Evolutionary conservation across 2,329 filamentous ascomycete genomes (phyloP), one percentile per base, ranked within the genome.

Genomic region (Cordyceps cicadae): DNA sequence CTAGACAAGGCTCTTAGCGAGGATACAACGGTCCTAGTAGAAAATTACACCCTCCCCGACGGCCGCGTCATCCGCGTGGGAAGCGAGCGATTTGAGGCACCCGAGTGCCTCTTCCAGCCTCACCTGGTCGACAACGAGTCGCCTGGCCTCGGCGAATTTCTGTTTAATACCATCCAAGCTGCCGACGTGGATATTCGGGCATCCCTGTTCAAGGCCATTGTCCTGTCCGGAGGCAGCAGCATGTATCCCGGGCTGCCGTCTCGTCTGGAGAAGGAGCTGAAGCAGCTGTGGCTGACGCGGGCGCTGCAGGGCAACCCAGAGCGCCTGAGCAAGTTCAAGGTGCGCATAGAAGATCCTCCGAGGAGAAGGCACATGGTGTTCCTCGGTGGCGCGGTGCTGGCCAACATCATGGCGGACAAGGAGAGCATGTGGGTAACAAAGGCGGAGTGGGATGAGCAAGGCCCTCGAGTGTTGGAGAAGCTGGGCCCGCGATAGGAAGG

Each of bases 281-380:
- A 99, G 82, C 94, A 99, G 79, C 79, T 99, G 68, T 99, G 94
- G 94, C 84, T 99, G 66, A 97, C 93, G 59, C 87, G 88, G 66
- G 92, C 97, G 49, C 79, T 99, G 67, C 84, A 87, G 62, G 92
- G 93, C 62, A 92, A 99, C 75, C 93, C 94, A 0, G 93, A 97
- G 77, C 85, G 94, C 66, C 76, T 99, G 70, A 90, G 85, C 86
- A 99, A 97, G 86, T 99, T 99, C 84, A 99, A 97, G 85, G 93
- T 99, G 66, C 86, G 94, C 75, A 97, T 99, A 80, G 94, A 99
- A 75, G 94, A 99, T 74, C 94, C 94, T 56, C 94, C 94, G 39
- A 85, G 94, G 77, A 85, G 94, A 78, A 84, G 93, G 76, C 94
- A 99, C 80, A 97, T 99, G 92, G 94, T 99, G n/a, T 97, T 99